A percentile compares a stretch with the other conserved stretches of the same genome.
These are phyloP conservation scores for Paramecium sonneborni DNA, from an alignment of 73 alveolate genomes.

Conservation along the genomic window DNA sequence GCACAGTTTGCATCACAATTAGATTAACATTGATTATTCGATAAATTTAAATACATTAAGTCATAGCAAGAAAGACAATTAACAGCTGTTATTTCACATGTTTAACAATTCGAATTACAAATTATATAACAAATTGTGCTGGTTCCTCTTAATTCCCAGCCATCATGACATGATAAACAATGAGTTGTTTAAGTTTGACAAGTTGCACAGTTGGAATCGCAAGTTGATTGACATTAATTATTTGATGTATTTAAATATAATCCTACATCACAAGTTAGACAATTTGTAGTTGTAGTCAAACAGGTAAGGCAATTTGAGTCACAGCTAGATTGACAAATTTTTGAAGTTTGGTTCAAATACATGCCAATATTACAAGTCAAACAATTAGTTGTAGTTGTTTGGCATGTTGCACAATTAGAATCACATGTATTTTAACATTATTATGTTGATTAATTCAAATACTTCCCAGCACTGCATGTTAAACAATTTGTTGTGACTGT, in stretches of 20 bases:
- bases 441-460: not conserved
- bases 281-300: not conserved
- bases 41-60: not conserved
- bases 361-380: not conserved
- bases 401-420: not conserved
- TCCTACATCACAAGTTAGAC: not conserved
- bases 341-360: not conserved
- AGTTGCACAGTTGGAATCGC: not conserved
- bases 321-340: not conserved
- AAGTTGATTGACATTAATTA: not conserved
- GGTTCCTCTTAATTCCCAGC: not conserved
- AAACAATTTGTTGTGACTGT: too few species aligned
- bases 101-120: not conserved
- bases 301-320: not conserved
- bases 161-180: not conserved
- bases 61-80: not conserved
- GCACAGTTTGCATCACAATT: not conserved
- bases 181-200: not conserved
- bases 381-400: not conserved
- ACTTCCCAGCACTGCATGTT: not conserved
- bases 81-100: not conserved
- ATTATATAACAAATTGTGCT: not conserved
- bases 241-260: not conserved
- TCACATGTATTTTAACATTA: not conserved
- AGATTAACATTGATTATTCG: not conserved